Base-by-base conservation (phyloP, 495 filamentous ascomycete genomes). In the Penicillium canescens region DNA sequence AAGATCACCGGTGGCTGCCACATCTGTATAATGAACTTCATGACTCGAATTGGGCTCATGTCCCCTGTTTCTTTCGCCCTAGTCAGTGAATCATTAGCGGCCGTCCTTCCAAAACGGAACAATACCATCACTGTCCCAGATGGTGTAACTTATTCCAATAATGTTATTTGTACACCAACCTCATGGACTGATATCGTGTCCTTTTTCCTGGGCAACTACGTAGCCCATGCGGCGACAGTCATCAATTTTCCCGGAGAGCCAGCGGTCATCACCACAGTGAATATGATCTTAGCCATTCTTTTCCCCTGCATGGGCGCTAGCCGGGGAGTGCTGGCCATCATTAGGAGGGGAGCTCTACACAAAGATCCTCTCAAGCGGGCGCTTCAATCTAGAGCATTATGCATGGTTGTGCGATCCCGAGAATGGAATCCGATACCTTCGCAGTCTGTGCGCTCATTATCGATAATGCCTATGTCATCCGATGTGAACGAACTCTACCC, bases 141-240 rank as follows among this genome's bases (percentile, higher is more conserved):
- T 11, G 41, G 26, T 24, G 41, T 43, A 1, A 20, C 20, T 12
- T 43, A 24, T 10, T 20, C 20, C 18, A 24, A 20, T 3, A 20
- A 43, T 2, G 16, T 23, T 6, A 43, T 43, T 21, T 43, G 41
- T 14, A 43, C 41, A 13, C 18, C 41, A 24, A 43, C 41, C 9
- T 24, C 20, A 24, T 43, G 18, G 13, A 43, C 41, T 10, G 41
- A 43, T 43, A 24, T 43, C 18, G 18, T 43, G 13, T 23, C 18
- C 4, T 43, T 43, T 13, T 43, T 43, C 18, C 41, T 43, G 41
- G 41, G 41, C n/a, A 43, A 43, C 41, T 43, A 43, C 8, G 6
- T 43, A 13, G 13, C 41, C 3, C 41, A 43, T 24, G 41, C 41
- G 41, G 41, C 41, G 10, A 43, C 41, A 4, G 41, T 43, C 11